Conservation (phyloP, 2,329 filamentous ascomycete species). For the Waltergamsia citrina region DNA sequence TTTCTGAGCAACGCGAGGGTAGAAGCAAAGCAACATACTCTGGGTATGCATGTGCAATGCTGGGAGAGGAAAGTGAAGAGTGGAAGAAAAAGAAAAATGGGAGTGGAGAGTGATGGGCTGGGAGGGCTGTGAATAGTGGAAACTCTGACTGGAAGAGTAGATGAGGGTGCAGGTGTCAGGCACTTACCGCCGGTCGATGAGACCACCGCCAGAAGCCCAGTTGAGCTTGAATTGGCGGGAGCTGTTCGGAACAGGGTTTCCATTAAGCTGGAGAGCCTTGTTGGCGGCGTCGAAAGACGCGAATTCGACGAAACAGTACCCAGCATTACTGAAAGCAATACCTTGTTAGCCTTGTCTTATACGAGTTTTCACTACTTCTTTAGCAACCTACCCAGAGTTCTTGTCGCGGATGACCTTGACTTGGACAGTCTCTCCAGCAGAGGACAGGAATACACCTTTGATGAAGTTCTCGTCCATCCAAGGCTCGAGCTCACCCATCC, state of each 20-base stretch:
- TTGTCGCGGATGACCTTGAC: constrained; percentile 99
- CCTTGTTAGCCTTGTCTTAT: too few species aligned
- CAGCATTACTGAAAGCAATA: constrained; percentile 62
- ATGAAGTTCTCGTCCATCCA: constrained; percentile 99
- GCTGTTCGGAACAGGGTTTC: constrained; percentile 84
- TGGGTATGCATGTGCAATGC: too few species aligned
- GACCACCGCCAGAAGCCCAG: constrained; percentile 94
- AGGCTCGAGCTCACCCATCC: constrained; percentile 98
- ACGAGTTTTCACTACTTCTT: too few species aligned
- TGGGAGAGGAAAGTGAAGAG: constrained; percentile 1
- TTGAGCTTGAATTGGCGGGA: constrained; percentile 96
- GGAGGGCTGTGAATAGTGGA: neutral
- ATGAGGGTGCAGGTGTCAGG: neutral
- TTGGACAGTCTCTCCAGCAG: constrained; percentile 89
- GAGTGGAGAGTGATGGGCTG: neutral
- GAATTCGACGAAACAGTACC: constrained; percentile 98
- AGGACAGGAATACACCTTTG: constrained; percentile 79
- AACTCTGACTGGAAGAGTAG: neutral
- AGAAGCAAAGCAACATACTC: too few species aligned
- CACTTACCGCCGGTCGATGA: constrained; percentile 80
- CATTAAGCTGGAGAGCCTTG: constrained; percentile 87
- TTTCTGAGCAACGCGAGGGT: too few species aligned
- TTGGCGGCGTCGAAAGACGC: constrained; percentile 70
- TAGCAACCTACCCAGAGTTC: constrained; percentile 68
- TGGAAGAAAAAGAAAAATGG: neutral